Base-by-base conservation (phyloP, 2,329 filamentous ascomycete genomes). In the Monosporascus sp. region DNA sequence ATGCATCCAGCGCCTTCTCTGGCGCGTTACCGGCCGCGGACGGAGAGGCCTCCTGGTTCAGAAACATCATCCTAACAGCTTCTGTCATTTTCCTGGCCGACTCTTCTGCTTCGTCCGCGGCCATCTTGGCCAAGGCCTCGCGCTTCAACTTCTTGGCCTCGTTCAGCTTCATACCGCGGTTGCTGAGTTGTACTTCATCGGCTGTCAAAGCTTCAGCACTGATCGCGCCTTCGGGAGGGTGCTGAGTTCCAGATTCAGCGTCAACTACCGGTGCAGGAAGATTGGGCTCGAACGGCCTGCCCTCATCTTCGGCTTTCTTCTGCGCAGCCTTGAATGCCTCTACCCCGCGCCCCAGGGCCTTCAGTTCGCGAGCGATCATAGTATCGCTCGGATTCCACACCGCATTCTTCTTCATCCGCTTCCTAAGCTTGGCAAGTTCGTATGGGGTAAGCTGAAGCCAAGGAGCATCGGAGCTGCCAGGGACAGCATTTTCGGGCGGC, bases 321-420 rank as follows among this genome's bases (percentile, higher is more conserved):
- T 84, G 84, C 6, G 85, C 85, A 45, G 76, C 76, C 44, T 73
- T 76, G 61, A 80, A 87, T 6, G 81, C 81, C 50, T 85, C 83
- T 17, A 82, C 76, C 3, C 84, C 84, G 45, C 89, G 84, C 1
- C 85, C 85, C 18, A 90, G 78, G 20, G 77, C 76, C 66, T 88
- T 88, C 1, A 94, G 79, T 69, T 93, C 89, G 31, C 89, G 79
- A 17, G 87, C 82, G 58, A 93, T 89, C 89, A 94, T 94, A 0
- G 89, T 92, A 61, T 90, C 87, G 57, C 88, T 92, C 0, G 89
- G 89, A 3, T 83, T 85, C 89, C 89, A 94, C 5, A 89, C 85
- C 0, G 89, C 87, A 64, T 94, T 94, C 77, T 94, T 94, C 79
- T 94, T 94, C 89, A 94, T 94, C 18, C 87, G 80, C 71, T 94